Evolutionary conservation across 164 flowering plant species (phyloP).

Genomic region (Piper betle): DNA sequence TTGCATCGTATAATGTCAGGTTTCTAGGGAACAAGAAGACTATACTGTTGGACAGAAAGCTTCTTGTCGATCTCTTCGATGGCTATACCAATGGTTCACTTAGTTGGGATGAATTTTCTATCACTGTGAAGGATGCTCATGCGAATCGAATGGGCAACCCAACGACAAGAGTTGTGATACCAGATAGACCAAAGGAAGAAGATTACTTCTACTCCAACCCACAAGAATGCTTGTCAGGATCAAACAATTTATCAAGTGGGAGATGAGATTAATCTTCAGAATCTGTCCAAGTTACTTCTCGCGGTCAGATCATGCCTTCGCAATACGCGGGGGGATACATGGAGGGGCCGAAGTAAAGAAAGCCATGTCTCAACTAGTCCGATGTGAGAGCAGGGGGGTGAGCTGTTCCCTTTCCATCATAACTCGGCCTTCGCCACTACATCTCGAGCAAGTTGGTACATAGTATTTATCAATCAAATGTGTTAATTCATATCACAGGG

Average conservation of each 20-base stretch:
- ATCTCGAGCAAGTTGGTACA: neutral
- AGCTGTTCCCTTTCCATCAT: neutral
- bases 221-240: conserved; percentile 52
- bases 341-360: too few species aligned
- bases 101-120: conserved; percentile 63
- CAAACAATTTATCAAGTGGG: conserved; percentile 12
- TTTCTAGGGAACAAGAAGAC: conserved; percentile 72
- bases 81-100: conserved; percentile 38
- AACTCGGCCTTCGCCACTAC: neutral
- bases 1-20: conserved; percentile 19
- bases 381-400: neutral
- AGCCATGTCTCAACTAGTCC: neutral
- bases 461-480: neutral
- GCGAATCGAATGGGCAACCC: conserved; percentile 58
- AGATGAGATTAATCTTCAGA: neutral
- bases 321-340: too few species aligned
- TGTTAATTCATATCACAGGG: neutral
- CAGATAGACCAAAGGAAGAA: conserved; percentile 79
- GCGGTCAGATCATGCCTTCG: too few species aligned
- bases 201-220: conserved; percentile 87
- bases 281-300: too few species aligned
- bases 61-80: conserved; percentile 66
- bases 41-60: conserved; percentile 52
- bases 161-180: conserved; percentile 47
- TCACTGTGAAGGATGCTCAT: conserved; percentile 52